These are phyloP conservation scores for Phyllosticta ampelicida DNA, from an alignment of 2,329 filamentous ascomycete species.

Conservation along the genomic window DNA sequence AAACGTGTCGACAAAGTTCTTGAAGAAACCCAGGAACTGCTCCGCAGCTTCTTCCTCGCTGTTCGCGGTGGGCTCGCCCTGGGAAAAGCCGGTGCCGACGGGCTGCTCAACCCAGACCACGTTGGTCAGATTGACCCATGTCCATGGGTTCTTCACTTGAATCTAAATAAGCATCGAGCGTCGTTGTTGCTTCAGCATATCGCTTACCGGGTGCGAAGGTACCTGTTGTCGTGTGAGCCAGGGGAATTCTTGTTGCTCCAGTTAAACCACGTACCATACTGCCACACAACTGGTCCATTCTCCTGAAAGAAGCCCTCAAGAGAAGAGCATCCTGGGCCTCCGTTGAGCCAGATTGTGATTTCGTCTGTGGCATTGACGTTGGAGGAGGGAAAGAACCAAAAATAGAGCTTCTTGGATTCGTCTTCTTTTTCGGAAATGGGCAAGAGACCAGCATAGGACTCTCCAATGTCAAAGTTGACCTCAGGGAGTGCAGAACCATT, in stretches of 20 bases:
- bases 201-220: constrained; percentile 15
- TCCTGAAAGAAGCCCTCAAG: constrained; percentile 40
- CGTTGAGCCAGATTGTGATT: constrained; percentile 46
- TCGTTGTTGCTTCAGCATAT: constrained; percentile 47
- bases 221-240: background rate
- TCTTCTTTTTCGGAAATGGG: constrained; percentile 43
- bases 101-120: constrained; percentile 65
- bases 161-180: constrained; percentile 28
- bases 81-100: constrained; percentile 58
- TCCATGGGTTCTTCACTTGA: constrained; percentile 32
- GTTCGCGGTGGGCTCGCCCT: constrained; percentile 52
- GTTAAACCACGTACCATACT: constrained; percentile 24
- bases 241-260: background rate
- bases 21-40: constrained; percentile 70
- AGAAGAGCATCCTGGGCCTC: constrained; percentile 36
- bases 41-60: constrained; percentile 56
- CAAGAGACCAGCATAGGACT: constrained; percentile 53
- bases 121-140: constrained; percentile 56
- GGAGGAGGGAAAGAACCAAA: constrained; percentile 53
- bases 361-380: constrained; percentile 44
- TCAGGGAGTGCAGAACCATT: constrained; percentile 56
- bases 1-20: constrained; percentile 65
- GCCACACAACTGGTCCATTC: constrained; percentile 38
- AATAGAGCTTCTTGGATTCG: constrained; percentile 47
- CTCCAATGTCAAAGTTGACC: constrained; percentile 56